phyloP scores from a whole-genome alignment of 129 eudicot genomes.

The Flaveria robusta region DNA sequence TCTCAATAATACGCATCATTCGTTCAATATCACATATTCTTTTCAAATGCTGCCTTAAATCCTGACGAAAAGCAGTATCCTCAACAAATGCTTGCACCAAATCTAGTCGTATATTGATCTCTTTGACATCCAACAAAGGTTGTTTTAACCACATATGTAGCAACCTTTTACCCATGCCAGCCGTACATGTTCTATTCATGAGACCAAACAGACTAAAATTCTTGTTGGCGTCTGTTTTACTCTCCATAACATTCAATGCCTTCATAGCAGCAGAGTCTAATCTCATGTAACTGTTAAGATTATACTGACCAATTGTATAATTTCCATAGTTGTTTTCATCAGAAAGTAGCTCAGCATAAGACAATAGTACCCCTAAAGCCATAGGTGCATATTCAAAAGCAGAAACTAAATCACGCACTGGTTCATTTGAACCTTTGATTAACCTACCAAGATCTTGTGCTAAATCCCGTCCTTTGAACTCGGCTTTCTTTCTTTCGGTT shows the following conservation, averaged over 20 bases:
- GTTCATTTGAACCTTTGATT: slow-evolving; percentile 82
- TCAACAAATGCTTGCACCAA: slow-evolving; percentile 96
- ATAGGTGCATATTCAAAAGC: slow-evolving; percentile 72
- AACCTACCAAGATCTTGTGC: slow-evolving; percentile 88
- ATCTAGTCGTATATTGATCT: slow-evolving; percentile 76
- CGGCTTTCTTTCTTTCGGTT: slow-evolving; percentile 82
- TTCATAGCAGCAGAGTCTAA: slow-evolving; percentile 97
- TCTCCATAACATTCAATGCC: slow-evolving; percentile 97
- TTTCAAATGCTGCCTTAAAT: slow-evolving; percentile 83
- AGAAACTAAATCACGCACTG: slow-evolving; percentile 74
- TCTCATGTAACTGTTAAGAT: slow-evolving; percentile 84
- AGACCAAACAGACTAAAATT: slow-evolving; percentile 93
- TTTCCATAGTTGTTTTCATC: slow-evolving; percentile 85
- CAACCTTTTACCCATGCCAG: slow-evolving; percentile 94
- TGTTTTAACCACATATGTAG: slow-evolving; percentile 96
- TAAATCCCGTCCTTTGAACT: slow-evolving; percentile 76
- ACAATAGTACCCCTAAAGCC: slow-evolving; percentile 70
- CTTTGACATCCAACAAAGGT: slow-evolving; percentile 76
- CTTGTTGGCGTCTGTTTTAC: slow-evolving; percentile 92
- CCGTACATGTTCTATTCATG: slow-evolving; percentile 94
- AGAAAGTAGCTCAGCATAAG: slow-evolving; percentile 82
- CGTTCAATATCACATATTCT: slow-evolving; percentile 91
- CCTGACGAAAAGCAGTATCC: slow-evolving; percentile 84
- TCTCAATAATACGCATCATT: slow-evolving; percentile 62
- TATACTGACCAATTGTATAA: slow-evolving; percentile 54